Evolutionary conservation across 768 basidiomycete genomes (phyloP), one percentile per base, ranked within the genome.

Genomic region (Leccinum arenicola): DNA sequence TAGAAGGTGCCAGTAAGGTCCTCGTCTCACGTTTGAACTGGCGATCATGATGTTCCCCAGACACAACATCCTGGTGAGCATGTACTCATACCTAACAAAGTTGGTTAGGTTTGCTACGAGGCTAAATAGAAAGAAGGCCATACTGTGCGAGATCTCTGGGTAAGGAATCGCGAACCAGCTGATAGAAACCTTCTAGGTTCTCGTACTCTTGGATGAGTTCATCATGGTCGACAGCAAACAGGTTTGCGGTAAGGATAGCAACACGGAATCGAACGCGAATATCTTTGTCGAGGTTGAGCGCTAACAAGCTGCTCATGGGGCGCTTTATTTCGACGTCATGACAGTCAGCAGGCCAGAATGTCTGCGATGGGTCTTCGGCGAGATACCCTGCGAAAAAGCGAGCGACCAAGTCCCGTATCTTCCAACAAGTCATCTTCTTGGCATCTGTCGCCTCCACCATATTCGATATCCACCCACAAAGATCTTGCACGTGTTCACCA

Each of bases 1-100:
- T 59, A 98, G 76, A 52, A 98, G 70, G 71, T 96, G 89, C 86
- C 89, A 95, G 68, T 96, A 94, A 1, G 93, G 82, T 4, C 86
- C 89, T 15, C 92, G 84, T 27, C 95, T 82, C 21, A 89, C 82
- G 2, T 82, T 81, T 1, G 92, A 88, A 66, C 87, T 89, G 17
- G 85, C 81, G 43, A 97, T 81, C 81, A 92, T 87, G 62, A 88
- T 82, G 73, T 92, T 93, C 27, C 84, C 88, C 14, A 90, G 76
- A 19, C 80, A 84, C 29, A 93, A 77, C 29, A 87, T 78, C 45
- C 87, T 84, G 11, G 88, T 93, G 54, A 90, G 75, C 78, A 91
- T 90, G 38, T 77, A 74, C 69, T 97, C 94, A 63, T 83, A 86
- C 55, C 91, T 93, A 57, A 53, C 47, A 51, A 57, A 47, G 25